Evolutionary conservation across 169 alveolate genomes (phyloP), one percentile per base, ranked within the genome.

Genomic region (Eimeria brunetti): DNA sequence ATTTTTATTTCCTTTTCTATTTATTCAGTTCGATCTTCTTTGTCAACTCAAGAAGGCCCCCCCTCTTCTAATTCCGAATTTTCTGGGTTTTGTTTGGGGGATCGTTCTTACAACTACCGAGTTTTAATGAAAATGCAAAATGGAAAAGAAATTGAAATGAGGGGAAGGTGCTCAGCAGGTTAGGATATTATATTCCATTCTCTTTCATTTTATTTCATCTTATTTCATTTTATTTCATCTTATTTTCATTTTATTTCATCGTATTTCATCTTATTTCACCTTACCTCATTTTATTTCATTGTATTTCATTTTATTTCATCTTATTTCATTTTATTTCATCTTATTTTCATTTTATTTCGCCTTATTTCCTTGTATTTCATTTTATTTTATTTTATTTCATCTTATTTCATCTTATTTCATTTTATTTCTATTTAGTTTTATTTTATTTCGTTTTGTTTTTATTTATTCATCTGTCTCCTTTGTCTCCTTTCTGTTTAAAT

Each of bases 131-230:
- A 97, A 38, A 98, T 96, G 46, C 41, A 56, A 4, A 97, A 96
- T 33, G 98, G 98, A 0, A 97, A 96, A 33, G 99, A 98, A 96
- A 94, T 98, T 78, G 99, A 98, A 71, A 98, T 98, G 99, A 94
- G 98, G 33, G 99, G 99, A 0, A 98, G 99, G 85, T 99, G 99
- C 95, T 99, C 99, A 0, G 99, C 99, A 27, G 86, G 86, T 44
- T 11, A n/a, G 84, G 78, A n/a, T n/a, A n/a, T n/a, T n/a, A n/a
- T n/a, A n/a, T n/a, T n/a, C n/a, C n/a, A n/a, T n/a, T n/a, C 78
- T n/a, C 78, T 36, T 30, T 67, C 38, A 14, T 6, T 64, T 64
- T 64, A 30, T 36, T 18, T 67, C 78, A 5, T 22, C 6, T 12
- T 20, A 58, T 60, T 60, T 5, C 27, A n/a, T 60, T 60, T 60